Evolutionary conservation across 2,329 filamentous ascomycete species (phyloP), one percentile per base, ranked within the genome.

Genomic region (Cryphonectria carpinicola): DNA sequence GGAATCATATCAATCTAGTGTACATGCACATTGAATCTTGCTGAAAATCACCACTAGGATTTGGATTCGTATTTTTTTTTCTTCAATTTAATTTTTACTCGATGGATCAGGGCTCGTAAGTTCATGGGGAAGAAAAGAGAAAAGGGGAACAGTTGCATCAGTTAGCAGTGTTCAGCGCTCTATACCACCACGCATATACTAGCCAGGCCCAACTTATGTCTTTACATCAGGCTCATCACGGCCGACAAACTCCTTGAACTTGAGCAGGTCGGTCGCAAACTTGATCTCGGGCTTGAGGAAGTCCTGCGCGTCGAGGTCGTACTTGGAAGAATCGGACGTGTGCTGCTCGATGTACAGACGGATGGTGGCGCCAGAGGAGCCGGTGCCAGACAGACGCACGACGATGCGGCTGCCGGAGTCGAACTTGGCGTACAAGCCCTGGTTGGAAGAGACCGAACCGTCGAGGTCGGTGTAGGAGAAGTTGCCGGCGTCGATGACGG

Each of bases 401-500:
- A 99, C 94, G 72, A 98, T 95, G 76, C 96, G 92, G 84, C 93
- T 97, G 73, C 95, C 95, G 71, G 97, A 95, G 69, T 94, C 94
- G 83, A 98, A 98, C 82, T 93, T 93, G 80, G 95, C 93, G 80
- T 93, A 99, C 76, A 99, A 90, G 75, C 96, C 96, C 85, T 99
- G 96, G 86, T 98, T 97, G 80, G 94, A 93, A 78, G 94, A 92
- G 68, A 98, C 93, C 75, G 94, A 97, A 73, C 95, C 96, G 78
- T 99, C 96, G n/a, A 99, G 90, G 79, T 99, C 96, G 11, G 94
- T 98, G 88, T 99, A 99, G 43, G 93, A 94, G 83, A 99, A 99
- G 87, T 99, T 95, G 75, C 95, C 96, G 8, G 95, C 95, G 77
- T 97, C 93, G 65, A 90, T 85, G 60, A 98, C 94, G 78, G 94